These are phyloP conservation scores for Microcyclospora pomicola DNA, from an alignment of 2,329 filamentous ascomycete genomes.

Conservation along the genomic window DNA sequence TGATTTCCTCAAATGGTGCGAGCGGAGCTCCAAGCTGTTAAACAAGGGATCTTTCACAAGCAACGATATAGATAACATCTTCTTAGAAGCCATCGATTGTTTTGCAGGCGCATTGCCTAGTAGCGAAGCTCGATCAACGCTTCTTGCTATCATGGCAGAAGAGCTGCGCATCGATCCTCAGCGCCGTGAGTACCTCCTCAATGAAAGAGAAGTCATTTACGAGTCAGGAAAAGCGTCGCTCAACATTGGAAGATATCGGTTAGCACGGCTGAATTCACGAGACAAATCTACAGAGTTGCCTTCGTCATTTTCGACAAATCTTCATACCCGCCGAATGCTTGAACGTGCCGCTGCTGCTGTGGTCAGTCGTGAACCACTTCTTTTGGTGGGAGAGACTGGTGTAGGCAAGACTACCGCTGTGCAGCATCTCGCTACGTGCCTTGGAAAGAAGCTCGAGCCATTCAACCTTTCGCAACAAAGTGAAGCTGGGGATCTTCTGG, in stretches of 20 bases:
- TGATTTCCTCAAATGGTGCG: conserved; percentile 87
- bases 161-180: conserved; percentile 78
- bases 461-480: conserved; percentile 98
- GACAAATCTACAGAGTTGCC: conserved; percentile 5
- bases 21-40: conserved; percentile 56
- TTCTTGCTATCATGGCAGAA: conserved; percentile 63
- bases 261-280: conserved; percentile 7
- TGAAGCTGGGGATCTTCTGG: conserved; percentile 87
- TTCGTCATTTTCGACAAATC: conserved; percentile 70
- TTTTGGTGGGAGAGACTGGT: conserved; percentile 96
- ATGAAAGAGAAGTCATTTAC: conserved; percentile 56
- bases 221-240: conserved; percentile 29
- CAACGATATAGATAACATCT: conserved; percentile 69
- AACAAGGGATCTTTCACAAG: conserved; percentile 49
- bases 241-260: conserved; percentile 17
- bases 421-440: conserved; percentile 72
- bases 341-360: conserved; percentile 81
- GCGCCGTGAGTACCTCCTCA: conserved; percentile 63
- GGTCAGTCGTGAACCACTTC: conserved; percentile 69
- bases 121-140: conserved; percentile 41
- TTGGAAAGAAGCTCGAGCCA: conserved; percentile 76
- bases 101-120: conserved; percentile 73
- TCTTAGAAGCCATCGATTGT: conserved; percentile 84
- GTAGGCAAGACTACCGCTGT: conserved; percentile 96
- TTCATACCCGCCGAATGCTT: conserved; percentile 67